A percentile compares a stretch with the other conserved stretches of the same genome.
phyloP scores from a whole-genome alignment of 257 asterid genomes.

The Gardenia jasminoides region DNA sequence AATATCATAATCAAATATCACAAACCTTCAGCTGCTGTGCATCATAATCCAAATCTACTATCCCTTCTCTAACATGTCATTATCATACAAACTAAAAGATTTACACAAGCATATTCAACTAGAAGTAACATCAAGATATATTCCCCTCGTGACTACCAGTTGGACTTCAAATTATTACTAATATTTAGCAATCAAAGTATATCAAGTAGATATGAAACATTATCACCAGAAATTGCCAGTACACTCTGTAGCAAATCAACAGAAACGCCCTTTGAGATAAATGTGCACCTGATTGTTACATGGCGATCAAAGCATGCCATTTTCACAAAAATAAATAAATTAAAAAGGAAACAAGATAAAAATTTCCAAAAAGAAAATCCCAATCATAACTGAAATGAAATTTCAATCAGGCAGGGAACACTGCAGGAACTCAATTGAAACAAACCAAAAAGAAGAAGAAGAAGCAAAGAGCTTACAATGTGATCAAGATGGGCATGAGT shows the following conservation, averaged over 20 bases:
- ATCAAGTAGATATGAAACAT: too few relatives aligned
- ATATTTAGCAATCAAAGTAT: neutral
- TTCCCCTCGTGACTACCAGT: neutral
- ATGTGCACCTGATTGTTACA: too few relatives aligned
- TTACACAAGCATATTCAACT: neutral
- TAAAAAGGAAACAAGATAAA: too few relatives aligned
- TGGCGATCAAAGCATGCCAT: too few relatives aligned
- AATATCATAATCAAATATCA: neutral
- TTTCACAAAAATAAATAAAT: too few relatives aligned
- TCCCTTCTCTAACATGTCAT: neutral
- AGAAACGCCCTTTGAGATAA: too few relatives aligned
- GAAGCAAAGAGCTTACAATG: conserved; percentile 51
- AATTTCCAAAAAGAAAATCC: too few relatives aligned
- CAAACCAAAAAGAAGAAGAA: neutral
- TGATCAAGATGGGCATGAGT: conserved; percentile 99
- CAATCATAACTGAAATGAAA: too few relatives aligned
- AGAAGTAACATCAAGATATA: neutral
- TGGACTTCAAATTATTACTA: neutral
- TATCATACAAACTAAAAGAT: neutral
- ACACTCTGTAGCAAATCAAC: too few relatives aligned
- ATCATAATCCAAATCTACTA: neutral
- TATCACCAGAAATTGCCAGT: too few relatives aligned
- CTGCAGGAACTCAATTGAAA: too few relatives aligned
- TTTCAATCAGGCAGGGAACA: too few relatives aligned
- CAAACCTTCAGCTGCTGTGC: neutral